Evolutionary conservation across 768 basidiomycete genomes (phyloP).

Genomic region (Cystofilobasidium ferigula): DNA sequence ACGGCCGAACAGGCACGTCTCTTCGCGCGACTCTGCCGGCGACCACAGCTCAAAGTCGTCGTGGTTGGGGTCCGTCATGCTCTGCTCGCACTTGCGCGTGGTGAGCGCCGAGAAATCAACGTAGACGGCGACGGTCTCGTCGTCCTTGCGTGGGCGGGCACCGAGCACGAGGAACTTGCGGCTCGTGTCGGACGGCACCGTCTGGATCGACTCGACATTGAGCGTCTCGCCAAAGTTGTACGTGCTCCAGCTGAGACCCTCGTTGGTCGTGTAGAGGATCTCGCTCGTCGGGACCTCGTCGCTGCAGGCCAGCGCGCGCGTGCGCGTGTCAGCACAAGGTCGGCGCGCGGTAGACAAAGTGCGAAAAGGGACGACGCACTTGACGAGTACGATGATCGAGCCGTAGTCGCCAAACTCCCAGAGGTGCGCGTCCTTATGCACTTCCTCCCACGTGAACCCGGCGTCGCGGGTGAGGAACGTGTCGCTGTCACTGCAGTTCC

Average conservation of each 20-base stretch:
- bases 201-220: constrained; percentile 64
- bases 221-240: constrained; percentile 72
- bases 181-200: constrained; percentile 81
- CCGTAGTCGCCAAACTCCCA: constrained; percentile 99
- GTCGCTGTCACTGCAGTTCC: constrained; percentile 52
- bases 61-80: constrained; percentile 56
- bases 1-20: constrained; percentile 81
- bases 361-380: constrained; percentile 34
- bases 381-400: constrained; percentile 80
- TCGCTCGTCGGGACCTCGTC: constrained; percentile 88
- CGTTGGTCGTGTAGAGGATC: constrained; percentile 77
- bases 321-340: background rate
- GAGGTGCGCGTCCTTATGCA: constrained; percentile 93
- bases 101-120: constrained; percentile 80
- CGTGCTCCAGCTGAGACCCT: constrained; percentile 77
- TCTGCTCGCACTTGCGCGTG: constrained; percentile 56
- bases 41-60: constrained; percentile 98
- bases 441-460: constrained; percentile 96
- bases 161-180: constrained; percentile 82
- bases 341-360: background rate
- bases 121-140: constrained; percentile 59
- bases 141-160: constrained; percentile 42
- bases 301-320: constrained; percentile 16
- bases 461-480: constrained; percentile 94
- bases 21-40: constrained; percentile 76